Base-by-base conservation (phyloP, 768 basidiomycete species). In the Rhizopogon vinicolor region DNA sequence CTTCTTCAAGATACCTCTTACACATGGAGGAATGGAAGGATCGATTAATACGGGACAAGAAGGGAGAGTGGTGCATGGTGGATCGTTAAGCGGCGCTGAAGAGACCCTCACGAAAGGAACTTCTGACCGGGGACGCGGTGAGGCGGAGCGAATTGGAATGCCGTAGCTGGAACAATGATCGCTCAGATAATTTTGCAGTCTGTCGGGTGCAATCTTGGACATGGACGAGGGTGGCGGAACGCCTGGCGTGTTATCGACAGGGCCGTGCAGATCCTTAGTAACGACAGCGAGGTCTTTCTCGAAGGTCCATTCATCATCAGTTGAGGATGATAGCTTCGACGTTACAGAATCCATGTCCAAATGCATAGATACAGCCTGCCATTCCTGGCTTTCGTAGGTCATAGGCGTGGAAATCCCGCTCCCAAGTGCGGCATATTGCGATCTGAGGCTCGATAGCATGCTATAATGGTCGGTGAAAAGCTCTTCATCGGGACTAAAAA, bases 1-100 rank as follows among this genome's bases (percentile, higher is more conserved):
- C 57, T 69, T 72, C 66, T 75, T 75, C 56, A 75, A 62, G 46
- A 75, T 75, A 22, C 74, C 68, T 52, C 66, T 66, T 18, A 70
- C 66, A 0, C 66, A 66, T 7, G 62, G 60, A 44, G 68, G 61
- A 31, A 65, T 73, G 5, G 63, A 65, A 25, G 62, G 65, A 49
- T 48, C 63, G 57, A 63, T 48, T 45, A 67, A 60, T 41, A 57
- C 65, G 28, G 64, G 57, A 28, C 62, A 63, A 13, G 60, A 62
- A 7, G 62, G 65, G 18, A 63, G 58, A 18, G 65, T 60, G 29
- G 57, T 18, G 13, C 45, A 41, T 37, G 65, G 71, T 40, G 64
- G 69, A 22, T 45, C 48, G 22, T 46, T 59, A 14, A 16, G 35
- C 5, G 48, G 19, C 19, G 19, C 9, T 22, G 41, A 41, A 42